A percentile compares a stretch with the other conserved stretches of the same genome.
Conservation (phyloP, 345 rosid species). For the Eucalyptus brandiana region DNA sequence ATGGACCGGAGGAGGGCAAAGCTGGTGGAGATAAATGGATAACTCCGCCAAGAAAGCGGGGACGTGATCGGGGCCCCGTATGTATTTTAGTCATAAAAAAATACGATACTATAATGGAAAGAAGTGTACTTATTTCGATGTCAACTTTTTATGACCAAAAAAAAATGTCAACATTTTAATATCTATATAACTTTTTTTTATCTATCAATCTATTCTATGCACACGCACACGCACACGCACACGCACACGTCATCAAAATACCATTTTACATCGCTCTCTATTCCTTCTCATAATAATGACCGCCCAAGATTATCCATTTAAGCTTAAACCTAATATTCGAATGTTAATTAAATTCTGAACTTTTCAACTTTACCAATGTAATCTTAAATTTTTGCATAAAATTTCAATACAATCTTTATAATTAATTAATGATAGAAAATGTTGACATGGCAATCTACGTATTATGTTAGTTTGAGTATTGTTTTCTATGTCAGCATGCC, state of each 20-base stretch:
- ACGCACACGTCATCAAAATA: not conserved
- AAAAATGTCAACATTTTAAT: not conserved
- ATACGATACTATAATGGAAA: not conserved
- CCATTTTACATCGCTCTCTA: not conserved
- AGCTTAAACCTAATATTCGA: not conserved
- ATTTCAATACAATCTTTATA: not conserved
- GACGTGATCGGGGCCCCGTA: not conserved
- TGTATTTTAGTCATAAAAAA: not conserved
- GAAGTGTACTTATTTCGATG: not conserved
- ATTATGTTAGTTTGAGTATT: not conserved
- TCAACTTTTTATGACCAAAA: not conserved
- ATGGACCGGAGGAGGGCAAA: not conserved
- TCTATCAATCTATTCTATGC: not conserved
- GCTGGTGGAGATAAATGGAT: not conserved
- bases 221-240: not conserved
- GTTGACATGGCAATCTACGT: rapidly evolving
- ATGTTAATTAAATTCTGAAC: not conserved
- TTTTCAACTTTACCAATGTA: not conserved
- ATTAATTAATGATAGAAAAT: not conserved
- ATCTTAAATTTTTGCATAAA: rapidly evolving
- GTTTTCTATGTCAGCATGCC: rapidly evolving
- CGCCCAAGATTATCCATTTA: not conserved
- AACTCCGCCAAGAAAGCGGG: not conserved
- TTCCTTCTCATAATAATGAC: not conserved
- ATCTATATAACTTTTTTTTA: not conserved